Conservation (phyloP, 1,284 basidiomycete genomes). For the Volvariella surrecta region DNA sequence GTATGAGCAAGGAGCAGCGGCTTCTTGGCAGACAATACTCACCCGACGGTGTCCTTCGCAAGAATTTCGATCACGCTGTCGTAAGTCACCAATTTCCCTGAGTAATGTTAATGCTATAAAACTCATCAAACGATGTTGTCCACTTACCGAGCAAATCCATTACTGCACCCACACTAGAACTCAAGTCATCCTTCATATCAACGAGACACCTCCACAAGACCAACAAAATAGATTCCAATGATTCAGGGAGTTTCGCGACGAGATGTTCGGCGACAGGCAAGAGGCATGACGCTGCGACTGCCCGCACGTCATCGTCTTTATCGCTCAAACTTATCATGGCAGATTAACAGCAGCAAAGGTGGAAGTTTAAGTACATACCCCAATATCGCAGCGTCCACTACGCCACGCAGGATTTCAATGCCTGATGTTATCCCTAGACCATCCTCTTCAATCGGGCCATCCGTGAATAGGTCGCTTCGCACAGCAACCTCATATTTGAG, state of each 20-base stretch:
- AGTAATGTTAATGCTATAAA: conserved; percentile 1
- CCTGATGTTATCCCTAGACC: conserved; percentile 28
- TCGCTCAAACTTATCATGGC: conserved; percentile 65
- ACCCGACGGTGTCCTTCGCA: conserved; percentile 61
- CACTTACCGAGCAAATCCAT: conserved; percentile 88
- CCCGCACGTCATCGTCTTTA: conserved; percentile 93
- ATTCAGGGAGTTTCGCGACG: conserved; percentile 69
- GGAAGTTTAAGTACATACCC: conserved; percentile 46
- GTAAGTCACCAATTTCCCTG: conserved; percentile 78
- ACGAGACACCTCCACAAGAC: conserved; percentile 90
- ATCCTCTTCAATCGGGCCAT: conserved; percentile 24
- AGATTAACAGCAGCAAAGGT: conserved; percentile 11
- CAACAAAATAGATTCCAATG: conserved; percentile 66
- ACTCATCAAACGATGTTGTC: conserved; percentile 1
- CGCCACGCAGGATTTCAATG: conserved; percentile 55
- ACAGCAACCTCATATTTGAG: conserved; percentile 98
- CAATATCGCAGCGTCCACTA: conserved; percentile 82
- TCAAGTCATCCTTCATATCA: conserved; percentile 94
- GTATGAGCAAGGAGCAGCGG: too few relatives aligned
- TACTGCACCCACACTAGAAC: conserved; percentile 92
- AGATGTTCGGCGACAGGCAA: conserved; percentile 80
- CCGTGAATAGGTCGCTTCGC: conserved; percentile 67
- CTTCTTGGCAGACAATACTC: too few relatives aligned
- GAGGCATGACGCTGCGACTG: conserved; percentile 90
- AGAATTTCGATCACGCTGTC: conserved; percentile 76